Conservation (phyloP, 2,329 filamentous ascomycete genomes). For the Aspergillus quadricinctus region DNA sequence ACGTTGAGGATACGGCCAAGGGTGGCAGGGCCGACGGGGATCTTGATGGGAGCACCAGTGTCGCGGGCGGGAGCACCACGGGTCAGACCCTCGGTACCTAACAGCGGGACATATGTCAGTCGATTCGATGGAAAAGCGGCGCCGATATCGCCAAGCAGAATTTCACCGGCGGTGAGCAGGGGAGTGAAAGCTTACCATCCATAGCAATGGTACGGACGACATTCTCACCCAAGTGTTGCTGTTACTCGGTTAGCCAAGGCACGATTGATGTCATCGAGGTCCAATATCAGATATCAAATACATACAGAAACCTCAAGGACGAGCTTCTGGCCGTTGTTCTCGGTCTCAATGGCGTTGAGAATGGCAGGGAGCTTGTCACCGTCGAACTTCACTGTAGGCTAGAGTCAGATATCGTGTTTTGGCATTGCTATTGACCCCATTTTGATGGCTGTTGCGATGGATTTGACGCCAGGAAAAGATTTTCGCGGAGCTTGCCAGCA, state of each 20-base stretch:
- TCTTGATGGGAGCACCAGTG: constrained; percentile 91
- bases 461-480: constrained; percentile 39
- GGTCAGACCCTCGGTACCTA: constrained; percentile 98
- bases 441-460: constrained; percentile 32
- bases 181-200: constrained; percentile 69
- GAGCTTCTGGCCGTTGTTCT: constrained; percentile 90
- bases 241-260: constrained; percentile 21
- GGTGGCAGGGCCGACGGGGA: constrained; percentile 88
- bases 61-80: constrained; percentile 81
- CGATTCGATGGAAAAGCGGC: constrained; percentile 10
- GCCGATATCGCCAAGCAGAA: not conserved
- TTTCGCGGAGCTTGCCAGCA: constrained; percentile 31
- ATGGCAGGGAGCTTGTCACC: constrained; percentile 88
- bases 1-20: constrained; percentile 99
- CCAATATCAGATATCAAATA: constrained; percentile 15
- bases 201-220: constrained; percentile 99
- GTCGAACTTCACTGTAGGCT: constrained; percentile 85
- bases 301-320: constrained; percentile 94
- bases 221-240: constrained; percentile 99
- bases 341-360: constrained; percentile 91
- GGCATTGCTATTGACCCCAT: constrained; percentile 22
- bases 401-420: constrained; percentile 27
- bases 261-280: constrained; percentile 15
- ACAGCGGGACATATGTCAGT: constrained; percentile 15
- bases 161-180: constrained; percentile 11